These are phyloP conservation scores for Setomelanomma holmii DNA, from an alignment of 2,329 filamentous ascomycete species.

Conservation along the genomic window DNA sequence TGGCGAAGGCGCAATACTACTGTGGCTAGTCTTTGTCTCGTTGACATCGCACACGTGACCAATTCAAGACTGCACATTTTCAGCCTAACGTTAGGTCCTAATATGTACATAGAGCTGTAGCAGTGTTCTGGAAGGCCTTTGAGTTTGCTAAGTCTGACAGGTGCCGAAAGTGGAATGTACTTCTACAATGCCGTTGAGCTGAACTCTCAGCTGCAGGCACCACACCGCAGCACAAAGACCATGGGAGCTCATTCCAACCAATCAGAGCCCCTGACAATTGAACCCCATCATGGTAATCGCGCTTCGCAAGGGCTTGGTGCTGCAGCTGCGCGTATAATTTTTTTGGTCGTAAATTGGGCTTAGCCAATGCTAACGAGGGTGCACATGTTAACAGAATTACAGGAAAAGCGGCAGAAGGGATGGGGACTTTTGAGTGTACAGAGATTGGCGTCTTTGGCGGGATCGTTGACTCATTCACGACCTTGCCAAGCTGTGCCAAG, in stretches of 20 bases:
- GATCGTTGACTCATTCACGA: too few relatives aligned
- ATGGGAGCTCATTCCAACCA: not conserved
- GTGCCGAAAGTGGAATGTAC: conserved; percentile 3
- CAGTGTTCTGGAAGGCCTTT: not conserved
- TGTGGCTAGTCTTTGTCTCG: not conserved
- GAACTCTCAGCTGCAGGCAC: conserved; percentile 4
- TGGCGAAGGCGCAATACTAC: not conserved
- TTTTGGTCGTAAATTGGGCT: too few relatives aligned
- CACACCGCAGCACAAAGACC: not conserved
- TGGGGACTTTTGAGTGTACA: too few relatives aligned
- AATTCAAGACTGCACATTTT: not conserved
- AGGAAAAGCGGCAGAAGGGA: too few relatives aligned
- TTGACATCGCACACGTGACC: not conserved
- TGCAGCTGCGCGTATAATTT: too few relatives aligned
- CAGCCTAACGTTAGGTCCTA: not conserved
- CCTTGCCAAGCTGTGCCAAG: too few relatives aligned
- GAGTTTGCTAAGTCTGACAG: not conserved
- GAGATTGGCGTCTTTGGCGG: not conserved
- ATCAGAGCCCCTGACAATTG: too few relatives aligned
- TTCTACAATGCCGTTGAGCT: conserved; percentile 11
- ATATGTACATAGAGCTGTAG: not conserved
- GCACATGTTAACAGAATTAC: too few relatives aligned
- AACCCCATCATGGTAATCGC: too few relatives aligned
- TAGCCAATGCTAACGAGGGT: too few relatives aligned
- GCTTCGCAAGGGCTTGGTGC: too few relatives aligned